A percentile compares a stretch with the other conserved stretches of the same genome.
These are phyloP conservation scores for Trypanosoma brucei DNA, from an alignment of 208 protist species.

Conservation along the genomic window DNA sequence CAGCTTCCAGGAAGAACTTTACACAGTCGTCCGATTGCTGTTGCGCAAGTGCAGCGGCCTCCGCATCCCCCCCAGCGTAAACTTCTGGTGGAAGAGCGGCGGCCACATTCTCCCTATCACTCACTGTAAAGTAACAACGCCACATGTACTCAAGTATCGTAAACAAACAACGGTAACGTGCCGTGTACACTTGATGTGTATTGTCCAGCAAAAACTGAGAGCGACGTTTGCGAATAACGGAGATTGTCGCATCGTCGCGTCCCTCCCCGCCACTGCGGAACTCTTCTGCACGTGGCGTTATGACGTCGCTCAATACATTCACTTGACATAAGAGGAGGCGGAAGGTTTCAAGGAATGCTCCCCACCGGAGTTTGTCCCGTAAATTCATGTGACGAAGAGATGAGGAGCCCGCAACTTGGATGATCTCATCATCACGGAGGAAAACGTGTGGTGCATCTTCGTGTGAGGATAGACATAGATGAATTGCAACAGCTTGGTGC, in stretches of 20 bases:
- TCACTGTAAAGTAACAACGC: conserved; percentile 40
- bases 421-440: neutral
- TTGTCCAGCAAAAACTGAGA: conserved; percentile 67
- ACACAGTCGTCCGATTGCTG: conserved; percentile 3
- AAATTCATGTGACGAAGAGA: conserved; percentile 6
- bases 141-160: conserved; percentile 53
- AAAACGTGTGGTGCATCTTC: neutral
- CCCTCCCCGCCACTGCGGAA: conserved; percentile 1
- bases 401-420: neutral
- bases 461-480: conserved; percentile 14
- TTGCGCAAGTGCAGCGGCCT: neutral
- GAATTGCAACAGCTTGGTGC: conserved; percentile 35
- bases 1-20: conserved; percentile 34
- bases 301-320: conserved; percentile 16
- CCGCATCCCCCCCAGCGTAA: conserved; percentile 24
- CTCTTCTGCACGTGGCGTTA: conserved; percentile 16
- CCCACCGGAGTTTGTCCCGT: conserved; percentile 31
- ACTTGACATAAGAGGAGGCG: conserved; percentile 34
- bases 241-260: conserved; percentile 13
- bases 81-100: conserved; percentile 26
- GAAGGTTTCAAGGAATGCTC: conserved; percentile 34
- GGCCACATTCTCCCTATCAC: conserved; percentile 19
- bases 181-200: conserved; percentile 48
- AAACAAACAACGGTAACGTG: conserved; percentile 45
- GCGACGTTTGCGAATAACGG: conserved; percentile 18